Percentiles rank a stretch among this genome's conserved stretches.
These are phyloP conservation scores for Metschnikowia bowlesiae DNA, from an alignment of 805 yeast genomes.

Conservation along the genomic window DNA sequence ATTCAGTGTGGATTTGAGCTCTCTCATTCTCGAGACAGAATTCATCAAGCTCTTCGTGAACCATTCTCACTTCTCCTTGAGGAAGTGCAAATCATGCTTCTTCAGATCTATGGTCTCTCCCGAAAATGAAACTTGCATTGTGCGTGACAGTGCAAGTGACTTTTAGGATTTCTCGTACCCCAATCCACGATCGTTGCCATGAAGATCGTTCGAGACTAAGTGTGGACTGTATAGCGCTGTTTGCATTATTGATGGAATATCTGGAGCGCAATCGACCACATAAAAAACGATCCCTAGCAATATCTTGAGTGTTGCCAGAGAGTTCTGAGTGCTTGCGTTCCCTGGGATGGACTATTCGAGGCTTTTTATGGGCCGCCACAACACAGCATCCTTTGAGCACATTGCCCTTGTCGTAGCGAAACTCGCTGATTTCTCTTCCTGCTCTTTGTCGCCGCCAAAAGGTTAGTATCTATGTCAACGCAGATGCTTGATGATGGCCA, in stretches of 20 bases:
- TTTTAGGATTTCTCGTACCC: background rate
- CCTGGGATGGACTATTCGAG: slow-evolving; percentile 62
- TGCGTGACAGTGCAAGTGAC: background rate
- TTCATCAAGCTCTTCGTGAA: background rate
- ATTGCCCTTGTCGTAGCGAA: slow-evolving; percentile 96
- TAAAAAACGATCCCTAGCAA: slow-evolving; percentile 4
- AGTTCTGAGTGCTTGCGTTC: slow-evolving; percentile 39
- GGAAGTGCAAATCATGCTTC: slow-evolving; percentile 32
- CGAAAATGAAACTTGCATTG: slow-evolving; percentile 8
- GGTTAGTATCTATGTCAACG: slow-evolving; percentile 40
- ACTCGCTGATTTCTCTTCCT: slow-evolving; percentile 87
- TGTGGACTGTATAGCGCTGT: slow-evolving; percentile 4
- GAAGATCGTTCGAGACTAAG: slow-evolving; percentile 4
- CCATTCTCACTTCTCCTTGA: background rate
- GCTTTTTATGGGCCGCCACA: slow-evolving; percentile 73
- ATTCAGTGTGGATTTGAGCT: slow-evolving; percentile 26
- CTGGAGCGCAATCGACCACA: slow-evolving; percentile 7
- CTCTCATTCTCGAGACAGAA: slow-evolving; percentile 6
- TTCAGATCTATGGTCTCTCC: slow-evolving; percentile 23
- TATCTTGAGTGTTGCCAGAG: background rate
- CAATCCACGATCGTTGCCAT: slow-evolving; percentile 5
- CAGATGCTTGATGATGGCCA: slow-evolving; percentile 61
- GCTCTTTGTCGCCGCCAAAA: slow-evolving; percentile 70
- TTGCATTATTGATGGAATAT: slow-evolving; percentile 1
- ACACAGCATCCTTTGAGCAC: slow-evolving; percentile 95